Base-by-base conservation (phyloP, 495 filamentous ascomycete species). In the Patellaria atrata region DNA sequence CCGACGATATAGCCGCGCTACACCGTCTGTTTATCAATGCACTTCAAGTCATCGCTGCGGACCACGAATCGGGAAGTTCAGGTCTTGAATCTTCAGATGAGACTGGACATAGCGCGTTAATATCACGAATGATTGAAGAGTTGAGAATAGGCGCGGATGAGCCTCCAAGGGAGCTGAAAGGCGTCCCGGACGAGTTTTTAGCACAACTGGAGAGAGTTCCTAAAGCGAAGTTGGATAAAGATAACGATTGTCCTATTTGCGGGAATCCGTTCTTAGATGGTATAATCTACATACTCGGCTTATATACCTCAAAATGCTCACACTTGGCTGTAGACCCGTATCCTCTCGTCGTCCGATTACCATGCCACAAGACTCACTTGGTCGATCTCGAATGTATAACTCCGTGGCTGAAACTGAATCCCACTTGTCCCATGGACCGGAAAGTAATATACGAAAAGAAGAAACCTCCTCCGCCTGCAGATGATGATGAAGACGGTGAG, bases 321-420 rank as follows among this genome's bases (percentile, higher is more conserved):
- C n/a, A 5, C 15, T 9, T 15, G n/a, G 15, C 22, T 14, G 18
- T 21, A 65, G 74, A 79, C 38, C 45, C 61, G 25, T 75, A 84
- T 44, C 79, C 82, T 13, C 67, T 97, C 9, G 86, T 94, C 11
- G 87, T 94, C 20, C 70, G 75, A 44, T 63, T 97, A 35, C 82
- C 84, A 15, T 97, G 89, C 50, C 75, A 86, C 47, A 65, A 66
- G 8, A 71, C 65, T 14, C 89, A 97, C 54, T 52, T 73, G 17
- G 94, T 93, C 58, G 89, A 97, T 55, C 57, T 94, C 10, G 86
- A 96, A 54, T 97, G 89, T 53, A 79, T 97, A n/a, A 66, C 68
- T 29, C 87, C 89, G 1, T 97, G 89, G 89, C 52, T 97, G 51
- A 68, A 77, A 49, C 66, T 89, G 40, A 79, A 93, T 54, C 76